Base-by-base conservation (phyloP, 2,329 filamentous ascomycete genomes). In the Paracamarosporium sp. region DNA sequence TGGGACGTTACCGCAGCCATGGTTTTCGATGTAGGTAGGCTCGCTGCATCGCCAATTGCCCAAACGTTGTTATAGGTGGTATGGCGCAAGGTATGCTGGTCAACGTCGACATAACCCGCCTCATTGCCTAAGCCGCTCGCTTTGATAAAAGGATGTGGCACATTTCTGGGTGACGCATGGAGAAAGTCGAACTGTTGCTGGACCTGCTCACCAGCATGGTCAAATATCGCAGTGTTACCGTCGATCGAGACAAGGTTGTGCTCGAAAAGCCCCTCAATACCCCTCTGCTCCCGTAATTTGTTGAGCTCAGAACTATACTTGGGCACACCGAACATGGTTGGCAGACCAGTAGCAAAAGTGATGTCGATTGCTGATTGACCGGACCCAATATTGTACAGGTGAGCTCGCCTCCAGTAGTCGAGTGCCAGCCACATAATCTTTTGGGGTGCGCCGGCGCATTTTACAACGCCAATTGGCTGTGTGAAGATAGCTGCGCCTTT, bases 391-490 rank as follows among this genome's bases (percentile, higher is more conserved):
- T 71, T 67, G 67, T 77, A 78, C 3, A 73, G 43, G n/a, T 74
- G 75, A 2, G 72, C 70, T 12, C 64, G 63, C 55, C 69, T 73
- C 76, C 76, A 78, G 53, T 72, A 63, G 36, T 78, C 76, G 57
- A 70, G 61, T 1, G 75, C 75, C n/a, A 78, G 71, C 76, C 76
- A 78, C 76, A 78, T 78, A 45, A 75, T 68, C 52, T 78, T 78
- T 50, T 78, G 76, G 0, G 76, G 76, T 3, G 71, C 76, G 41
- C 76, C 76, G 3, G 75, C 76, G 50, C 76, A 78, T 56, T 78
- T 78, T 27, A 78, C 65, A 3, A 75, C 64, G 17, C 76, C 76
- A 5, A 70, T 66, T 6, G 76, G 76, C 33, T 77, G 74, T 1
- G 75, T 77, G 59, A 78, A 78, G 27, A 78, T 65, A 6, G 75